Percentiles rank a stretch among this genome's conserved stretches.
phyloP scores from a whole-genome alignment of 345 rosid genomes.

The Citrus inodora region DNA sequence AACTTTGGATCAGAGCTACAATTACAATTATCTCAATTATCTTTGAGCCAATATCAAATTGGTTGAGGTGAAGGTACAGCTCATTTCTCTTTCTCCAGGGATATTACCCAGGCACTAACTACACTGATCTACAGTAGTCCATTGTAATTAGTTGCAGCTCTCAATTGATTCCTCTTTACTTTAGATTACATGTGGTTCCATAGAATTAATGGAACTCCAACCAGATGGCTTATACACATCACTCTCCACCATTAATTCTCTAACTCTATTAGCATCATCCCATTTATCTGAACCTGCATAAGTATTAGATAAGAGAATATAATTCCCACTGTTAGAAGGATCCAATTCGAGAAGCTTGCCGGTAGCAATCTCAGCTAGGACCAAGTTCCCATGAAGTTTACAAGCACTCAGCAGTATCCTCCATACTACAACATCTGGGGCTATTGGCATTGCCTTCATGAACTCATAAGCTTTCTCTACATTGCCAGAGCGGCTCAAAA shows the following conservation, averaged over 20 bases:
- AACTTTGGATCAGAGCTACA: background rate
- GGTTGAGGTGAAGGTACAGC: background rate
- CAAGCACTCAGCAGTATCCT: constrained; percentile 62
- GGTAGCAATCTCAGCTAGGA: constrained; percentile 47
- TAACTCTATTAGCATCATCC: constrained; percentile 45
- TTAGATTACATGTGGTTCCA: background rate
- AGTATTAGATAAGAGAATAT: constrained; percentile 56
- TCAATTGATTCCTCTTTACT: background rate
- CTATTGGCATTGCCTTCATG: constrained; percentile 40
- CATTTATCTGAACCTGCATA: constrained; percentile 58
- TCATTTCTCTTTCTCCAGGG: background rate
- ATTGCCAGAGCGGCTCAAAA: constrained; percentile 58
- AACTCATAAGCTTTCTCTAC: constrained; percentile 54
- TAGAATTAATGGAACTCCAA: constrained; percentile 36
- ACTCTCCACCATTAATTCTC: constrained; percentile 44
- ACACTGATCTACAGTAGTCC: background rate
- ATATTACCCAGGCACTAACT: background rate
- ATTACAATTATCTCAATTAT: background rate
- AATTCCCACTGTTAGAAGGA: constrained; percentile 56
- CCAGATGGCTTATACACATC: constrained; percentile 45
- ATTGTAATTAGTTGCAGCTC: background rate
- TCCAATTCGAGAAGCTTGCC: constrained; percentile 49
- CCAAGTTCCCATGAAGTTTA: constrained; percentile 52
- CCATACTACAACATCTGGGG: constrained; percentile 54
- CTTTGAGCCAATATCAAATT: background rate